phyloP scores from a whole-genome alignment of 176 grass and related monocot species.

The Cenchrus americanus region DNA sequence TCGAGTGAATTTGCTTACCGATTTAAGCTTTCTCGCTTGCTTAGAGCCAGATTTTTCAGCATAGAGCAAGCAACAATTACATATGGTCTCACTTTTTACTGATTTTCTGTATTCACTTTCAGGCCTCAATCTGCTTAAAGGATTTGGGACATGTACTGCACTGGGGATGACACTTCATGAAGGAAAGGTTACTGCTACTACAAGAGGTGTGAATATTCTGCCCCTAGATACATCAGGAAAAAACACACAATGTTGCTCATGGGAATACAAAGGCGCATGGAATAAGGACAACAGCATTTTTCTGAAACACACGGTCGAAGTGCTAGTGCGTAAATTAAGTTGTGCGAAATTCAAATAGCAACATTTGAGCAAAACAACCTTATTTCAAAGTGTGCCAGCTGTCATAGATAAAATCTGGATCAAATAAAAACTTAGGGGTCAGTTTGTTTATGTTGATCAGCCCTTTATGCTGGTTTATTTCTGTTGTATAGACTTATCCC shows the following conservation, averaged over 20 bases:
- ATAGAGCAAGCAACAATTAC: too few relatives aligned
- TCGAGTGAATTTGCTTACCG: not conserved
- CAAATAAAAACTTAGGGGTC: not conserved
- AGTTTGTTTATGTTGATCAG: not conserved
- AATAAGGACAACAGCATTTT: not conserved
- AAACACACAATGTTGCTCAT: not conserved
- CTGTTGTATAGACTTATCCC: not conserved
- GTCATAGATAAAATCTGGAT: not conserved
- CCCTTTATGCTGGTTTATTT: conserved; percentile 16
- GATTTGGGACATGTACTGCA: conserved; percentile 41
- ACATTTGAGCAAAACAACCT: not conserved
- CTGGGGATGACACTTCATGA: conserved; percentile 46
- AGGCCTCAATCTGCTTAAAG: conserved; percentile 54
- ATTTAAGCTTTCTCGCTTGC: not conserved
- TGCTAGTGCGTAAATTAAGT: not conserved
- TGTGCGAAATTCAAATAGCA: not conserved
- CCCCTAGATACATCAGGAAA: not conserved
- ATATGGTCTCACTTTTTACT: not conserved
- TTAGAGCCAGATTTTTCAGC: not conserved
- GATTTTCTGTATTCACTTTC: not conserved
- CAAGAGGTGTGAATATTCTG: conserved; percentile 65
- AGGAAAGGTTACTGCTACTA: conserved; percentile 46
- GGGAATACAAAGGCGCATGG: not conserved
- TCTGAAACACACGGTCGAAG: not conserved
- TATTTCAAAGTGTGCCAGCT: not conserved